phyloP scores from a whole-genome alignment of 176 grass and related monocot species.

The Triticum turgidum region DNA sequence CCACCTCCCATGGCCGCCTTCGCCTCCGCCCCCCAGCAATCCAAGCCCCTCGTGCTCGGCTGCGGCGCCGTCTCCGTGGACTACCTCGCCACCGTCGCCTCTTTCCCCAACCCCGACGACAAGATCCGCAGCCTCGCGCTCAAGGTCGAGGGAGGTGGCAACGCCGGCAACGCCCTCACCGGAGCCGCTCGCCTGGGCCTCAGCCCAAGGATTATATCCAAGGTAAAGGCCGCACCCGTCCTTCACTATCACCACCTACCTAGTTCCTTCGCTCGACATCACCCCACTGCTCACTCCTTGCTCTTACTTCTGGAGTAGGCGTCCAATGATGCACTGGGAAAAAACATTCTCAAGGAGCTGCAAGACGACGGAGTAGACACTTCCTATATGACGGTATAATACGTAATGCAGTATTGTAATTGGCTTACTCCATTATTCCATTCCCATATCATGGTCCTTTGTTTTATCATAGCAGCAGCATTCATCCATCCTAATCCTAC shows the following conservation, averaged over 20 bases:
- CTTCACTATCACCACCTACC: neutral
- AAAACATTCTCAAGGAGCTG: conserved; percentile 63
- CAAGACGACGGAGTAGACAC: conserved; percentile 77
- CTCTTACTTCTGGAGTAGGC: conserved; percentile 27
- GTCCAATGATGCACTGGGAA: conserved; percentile 67
- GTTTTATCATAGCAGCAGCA: neutral
- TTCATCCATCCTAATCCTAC: neutral
- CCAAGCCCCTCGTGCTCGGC: conserved; percentile 45
- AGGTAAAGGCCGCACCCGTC: conserved; percentile 61
- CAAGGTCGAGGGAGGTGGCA: conserved; percentile 88
- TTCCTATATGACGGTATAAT: conserved; percentile 65
- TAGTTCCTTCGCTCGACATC: neutral
- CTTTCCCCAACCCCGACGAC: conserved; percentile 85
- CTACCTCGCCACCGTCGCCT: conserved; percentile 85
- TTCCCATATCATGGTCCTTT: conserved; percentile 4
- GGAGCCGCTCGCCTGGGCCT: conserved; percentile 73
- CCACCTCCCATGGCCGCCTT: conserved; percentile 22
- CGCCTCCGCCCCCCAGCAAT: conserved; percentile 5
- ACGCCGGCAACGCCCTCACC: conserved; percentile 88
- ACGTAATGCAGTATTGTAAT: neutral
- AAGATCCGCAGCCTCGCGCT: conserved; percentile 87
- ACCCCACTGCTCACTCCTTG: neutral
- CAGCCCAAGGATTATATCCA: conserved; percentile 65
- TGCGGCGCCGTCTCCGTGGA: conserved; percentile 72
- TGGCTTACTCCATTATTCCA: neutral